Base-by-base conservation (phyloP, 192 early-diverging fungal species). In the Backusella parvicylindrica region DNA sequence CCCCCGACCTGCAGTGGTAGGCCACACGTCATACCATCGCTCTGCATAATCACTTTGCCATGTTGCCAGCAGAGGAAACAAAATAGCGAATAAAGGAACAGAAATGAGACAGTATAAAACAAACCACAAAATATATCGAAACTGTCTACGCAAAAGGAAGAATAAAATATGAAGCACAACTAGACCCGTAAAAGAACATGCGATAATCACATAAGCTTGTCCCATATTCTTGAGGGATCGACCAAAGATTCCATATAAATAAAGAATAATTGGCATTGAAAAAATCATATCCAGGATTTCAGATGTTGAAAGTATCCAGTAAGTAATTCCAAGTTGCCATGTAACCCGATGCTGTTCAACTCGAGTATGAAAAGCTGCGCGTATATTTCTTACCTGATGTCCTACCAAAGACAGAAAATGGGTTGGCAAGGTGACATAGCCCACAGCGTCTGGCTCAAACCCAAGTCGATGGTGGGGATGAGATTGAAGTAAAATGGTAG, bases 371-470 rank as follows among this genome's bases (percentile, higher is more conserved):
- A 81, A 77, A 16, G 28, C 41, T 26, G 80, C 71, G 3, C 71
- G 33, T 2, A 81, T 26, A 18, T 68, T 64, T 11, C 80, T 37
- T 13, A 53, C 64, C 43, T 81, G 80, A 47, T 63, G 56, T 1
- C 71, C 80, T 38, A 77, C 75, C 15, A 81, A 26, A 31, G 67
- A 37, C 3, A 64, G 23, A 13, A 81, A 77, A 0, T 72, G 47
- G n/a, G 71, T 81, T 8, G 80, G 80, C 23, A 81, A 23, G 6
- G 72, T 74, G 5, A 68, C 63, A 33, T 73, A 77, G 3, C 66
- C 75, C 32, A 81, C 77, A 5, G 80, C 80, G 8, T 74, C 75
- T 4, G 80, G 72, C 64, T 81, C 80, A 38, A 81, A 81, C 5
- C 80, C 80, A 21, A 81, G 53, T 1, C 72, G 80, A 38, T 70